A percentile compares a stretch with the other conserved stretches of the same genome.
These are phyloP conservation scores for Kuraishia floccosa DNA, from an alignment of 805 yeast species.

Conservation along the genomic window DNA sequence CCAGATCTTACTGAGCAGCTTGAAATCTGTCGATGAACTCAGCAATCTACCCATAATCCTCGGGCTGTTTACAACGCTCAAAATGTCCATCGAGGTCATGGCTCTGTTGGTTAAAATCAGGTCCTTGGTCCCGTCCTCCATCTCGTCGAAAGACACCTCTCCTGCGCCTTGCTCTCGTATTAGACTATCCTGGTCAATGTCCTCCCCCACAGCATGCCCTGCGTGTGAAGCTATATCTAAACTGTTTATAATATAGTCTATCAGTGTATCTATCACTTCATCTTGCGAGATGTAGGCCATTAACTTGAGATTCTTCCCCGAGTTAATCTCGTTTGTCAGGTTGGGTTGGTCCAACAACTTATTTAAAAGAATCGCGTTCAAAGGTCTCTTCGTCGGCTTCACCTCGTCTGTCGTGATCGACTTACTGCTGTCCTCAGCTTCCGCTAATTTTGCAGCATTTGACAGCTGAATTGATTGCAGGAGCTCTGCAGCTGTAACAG, in stretches of 20 bases:
- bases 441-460: constrained; percentile 7
- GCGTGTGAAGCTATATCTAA: constrained; percentile 10
- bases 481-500: constrained; percentile 8
- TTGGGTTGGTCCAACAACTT: constrained; percentile 23
- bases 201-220: background rate
- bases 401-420: background rate
- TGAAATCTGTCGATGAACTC: constrained; percentile 5
- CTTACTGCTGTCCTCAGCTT: background rate
- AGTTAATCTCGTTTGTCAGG: constrained; percentile 20
- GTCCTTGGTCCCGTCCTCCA: background rate
- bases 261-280: constrained; percentile 17
- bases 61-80: constrained; percentile 12
- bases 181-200: background rate
- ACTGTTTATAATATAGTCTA: constrained; percentile 17
- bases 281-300: constrained; percentile 18
- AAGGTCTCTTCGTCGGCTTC: background rate
- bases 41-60: constrained; percentile 9
- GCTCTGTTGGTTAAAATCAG: constrained; percentile 7
- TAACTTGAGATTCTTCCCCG: constrained; percentile 20
- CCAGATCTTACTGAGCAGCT: constrained; percentile 16
- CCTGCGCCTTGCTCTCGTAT: background rate
- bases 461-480: constrained; percentile 21
- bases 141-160: background rate
- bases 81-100: constrained; percentile 14
- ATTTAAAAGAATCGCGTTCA: constrained; percentile 17